Evolutionary conservation across 202 grass and related monocot genomes (phyloP).

Genomic region (Schoenoplectus tabernaemontani): DNA sequence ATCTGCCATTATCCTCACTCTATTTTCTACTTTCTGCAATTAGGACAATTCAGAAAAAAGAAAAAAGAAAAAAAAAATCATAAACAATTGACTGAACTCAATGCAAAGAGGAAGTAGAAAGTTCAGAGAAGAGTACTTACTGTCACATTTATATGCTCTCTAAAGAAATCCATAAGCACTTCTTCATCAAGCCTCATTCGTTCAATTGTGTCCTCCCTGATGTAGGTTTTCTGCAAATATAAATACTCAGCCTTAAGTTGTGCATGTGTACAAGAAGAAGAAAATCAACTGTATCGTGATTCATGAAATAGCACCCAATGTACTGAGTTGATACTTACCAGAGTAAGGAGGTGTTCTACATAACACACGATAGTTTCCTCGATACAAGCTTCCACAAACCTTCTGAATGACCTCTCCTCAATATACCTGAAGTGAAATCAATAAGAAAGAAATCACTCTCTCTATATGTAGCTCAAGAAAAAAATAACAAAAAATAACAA

Average conservation of each 20-base stretch:
- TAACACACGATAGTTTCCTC: conserved; percentile 93
- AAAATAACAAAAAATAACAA: conserved; percentile 6
- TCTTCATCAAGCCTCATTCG: conserved; percentile 98
- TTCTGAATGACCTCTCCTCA: conserved; percentile 95
- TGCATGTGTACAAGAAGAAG: neutral
- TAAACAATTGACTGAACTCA: neutral
- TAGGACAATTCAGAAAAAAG: neutral
- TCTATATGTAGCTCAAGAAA: neutral
- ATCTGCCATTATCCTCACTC: conserved; percentile 88
- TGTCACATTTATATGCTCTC: conserved; percentile 71
- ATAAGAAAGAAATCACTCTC: conserved; percentile 2
- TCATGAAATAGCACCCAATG: too few species aligned
- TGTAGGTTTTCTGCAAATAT: conserved; percentile 71
- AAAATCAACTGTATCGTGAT: neutral
- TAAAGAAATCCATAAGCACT: conserved; percentile 97
- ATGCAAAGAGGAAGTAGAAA: neutral
- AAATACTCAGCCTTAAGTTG: conserved; percentile 14
- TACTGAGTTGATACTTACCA: conserved; percentile 65
- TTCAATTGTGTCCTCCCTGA: conserved; percentile 78
- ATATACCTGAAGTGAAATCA: conserved; percentile 57
- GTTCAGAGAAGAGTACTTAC: conserved; percentile 47
- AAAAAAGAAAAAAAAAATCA: neutral
- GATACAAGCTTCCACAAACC: conserved; percentile 93
- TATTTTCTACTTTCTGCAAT: conserved; percentile 95
- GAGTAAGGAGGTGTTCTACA: conserved; percentile 87